Base-by-base conservation (phyloP, 1,284 basidiomycete species). In the Pyrrhoderma noxium region DNA sequence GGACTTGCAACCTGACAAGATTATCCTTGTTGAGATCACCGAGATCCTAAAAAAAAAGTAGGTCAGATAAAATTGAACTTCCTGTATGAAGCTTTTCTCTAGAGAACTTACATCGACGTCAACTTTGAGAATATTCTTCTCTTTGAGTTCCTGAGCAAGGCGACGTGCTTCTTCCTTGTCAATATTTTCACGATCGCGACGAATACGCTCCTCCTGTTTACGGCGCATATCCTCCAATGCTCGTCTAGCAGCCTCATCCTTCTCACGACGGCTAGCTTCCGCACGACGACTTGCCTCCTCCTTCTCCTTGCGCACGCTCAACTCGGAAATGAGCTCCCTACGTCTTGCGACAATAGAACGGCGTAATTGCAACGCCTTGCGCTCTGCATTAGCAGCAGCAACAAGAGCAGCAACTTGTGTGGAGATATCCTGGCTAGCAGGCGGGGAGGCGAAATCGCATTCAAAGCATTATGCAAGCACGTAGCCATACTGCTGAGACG, bases 1-100 rank as follows among this genome's bases (percentile, higher is more conserved):
- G 84, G 47, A 98, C 93, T 67, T 97, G 93, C 60, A 98, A 80
- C 49, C 81, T 82, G 65, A 98, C 89, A 56, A 99, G 80, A 57
- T 85, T 84, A 62, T 91, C 85, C 8, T 93, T 93, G 67, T 93
- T 92, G 58, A 93, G 75, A 48, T 82, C 79, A 61, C 90, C 86
- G 67, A 93, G 76, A 64, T 88, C 85, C 85, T 91, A 65, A 18
- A 59, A 55, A 51, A 45, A 58, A 27, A 34, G 34, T 18, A 41
- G n/a, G 51, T 23, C 21, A 53, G 18, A 21, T 18, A 42, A 36
- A 4, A 39, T 16, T 16, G 35, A 11, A 37, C 16, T 37, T 37
- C 16, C 11, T 49, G 37, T 36, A 39, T 11, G 16, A 19, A 18
- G 13, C 14, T 21, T 14, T 23, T 44, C 16, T 14, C 7, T n/a